phyloP scores from a whole-genome alignment of 805 yeast species.

The Kockiozyma suomiensis region DNA sequence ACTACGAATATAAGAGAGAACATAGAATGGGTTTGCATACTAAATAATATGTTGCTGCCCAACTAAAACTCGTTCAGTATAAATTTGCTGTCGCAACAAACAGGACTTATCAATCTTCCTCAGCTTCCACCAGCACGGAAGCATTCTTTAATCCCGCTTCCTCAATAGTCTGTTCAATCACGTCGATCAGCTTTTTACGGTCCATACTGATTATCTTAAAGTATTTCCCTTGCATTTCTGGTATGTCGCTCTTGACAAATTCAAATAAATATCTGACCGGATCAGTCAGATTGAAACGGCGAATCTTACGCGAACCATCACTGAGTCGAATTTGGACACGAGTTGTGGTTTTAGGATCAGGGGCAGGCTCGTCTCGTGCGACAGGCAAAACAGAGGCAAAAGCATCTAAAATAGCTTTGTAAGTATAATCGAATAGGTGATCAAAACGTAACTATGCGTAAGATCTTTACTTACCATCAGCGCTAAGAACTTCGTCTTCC shows the following conservation, averaged over 20 bases:
- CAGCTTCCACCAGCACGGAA: constrained; percentile 67
- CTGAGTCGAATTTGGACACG: constrained; percentile 87
- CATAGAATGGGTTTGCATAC: too few species aligned
- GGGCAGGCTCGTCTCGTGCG: constrained; percentile 65
- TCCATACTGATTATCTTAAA: constrained; percentile 51
- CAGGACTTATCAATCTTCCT: constrained; percentile 34
- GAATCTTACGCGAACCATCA: constrained; percentile 79
- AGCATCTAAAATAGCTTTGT: background rate
- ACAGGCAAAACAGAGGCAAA: constrained; percentile 55
- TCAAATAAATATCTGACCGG: constrained; percentile 63
- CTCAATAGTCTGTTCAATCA: constrained; percentile 59
- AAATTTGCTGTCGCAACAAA: background rate
- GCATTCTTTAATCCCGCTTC: constrained; percentile 84
- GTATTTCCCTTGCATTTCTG: constrained; percentile 50
- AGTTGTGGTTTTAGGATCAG: constrained; percentile 59
- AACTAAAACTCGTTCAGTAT: too few species aligned
- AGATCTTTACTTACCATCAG: constrained; percentile 9
- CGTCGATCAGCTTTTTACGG: constrained; percentile 58
- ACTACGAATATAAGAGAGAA: too few species aligned
- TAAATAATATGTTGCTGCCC: too few species aligned
- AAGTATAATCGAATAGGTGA: too few species aligned
- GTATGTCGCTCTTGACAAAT: constrained; percentile 63
- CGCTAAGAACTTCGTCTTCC: constrained; percentile 16
- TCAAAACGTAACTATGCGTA: too few species aligned
- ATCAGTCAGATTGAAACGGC: constrained; percentile 64